Percentiles rank a stretch among this genome's conserved stretches.
Conservation (phyloP, 2,329 filamentous ascomycete species). For the Ilyonectria robusta region DNA sequence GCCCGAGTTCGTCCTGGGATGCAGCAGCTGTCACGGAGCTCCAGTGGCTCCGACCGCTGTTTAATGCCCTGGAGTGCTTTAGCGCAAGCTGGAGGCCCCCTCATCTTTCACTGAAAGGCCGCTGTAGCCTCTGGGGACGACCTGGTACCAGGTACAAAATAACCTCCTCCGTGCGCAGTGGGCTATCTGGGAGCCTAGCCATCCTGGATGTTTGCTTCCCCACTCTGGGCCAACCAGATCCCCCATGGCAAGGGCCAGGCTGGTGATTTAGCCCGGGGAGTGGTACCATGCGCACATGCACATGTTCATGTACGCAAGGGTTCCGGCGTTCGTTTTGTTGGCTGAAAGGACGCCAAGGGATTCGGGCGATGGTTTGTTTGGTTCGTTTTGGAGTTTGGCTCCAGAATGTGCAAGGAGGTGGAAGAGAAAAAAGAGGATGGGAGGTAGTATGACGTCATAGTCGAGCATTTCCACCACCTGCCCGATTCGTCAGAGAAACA, state of each 20-base stretch:
- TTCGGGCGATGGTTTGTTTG: conserved; percentile 6
- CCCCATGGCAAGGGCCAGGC: conserved; percentile 17
- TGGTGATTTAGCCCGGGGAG: conserved; percentile 18
- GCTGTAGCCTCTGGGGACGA: conserved; percentile 11
- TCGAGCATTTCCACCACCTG: conserved; percentile 21
- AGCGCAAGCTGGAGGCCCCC: conserved; percentile 2
- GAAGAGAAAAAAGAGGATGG: not conserved
- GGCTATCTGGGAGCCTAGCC: conserved; percentile 30
- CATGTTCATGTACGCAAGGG: conserved; percentile 16
- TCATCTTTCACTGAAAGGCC: conserved; percentile 12
- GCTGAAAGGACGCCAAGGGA: conserved; percentile 14
- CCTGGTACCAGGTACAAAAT: conserved; percentile 23
- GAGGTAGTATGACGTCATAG: conserved; percentile 24
- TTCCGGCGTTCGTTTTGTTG: conserved; percentile 10
- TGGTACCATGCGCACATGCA: conserved; percentile 22
- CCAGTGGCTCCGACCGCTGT: conserved; percentile 12
- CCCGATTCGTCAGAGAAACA: conserved; percentile 18
- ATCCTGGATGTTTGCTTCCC: conserved; percentile 5
- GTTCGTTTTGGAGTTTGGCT: conserved; percentile 3
- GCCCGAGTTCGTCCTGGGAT: not conserved
- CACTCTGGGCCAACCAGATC: conserved; percentile 37
- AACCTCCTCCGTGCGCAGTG: conserved; percentile 24
- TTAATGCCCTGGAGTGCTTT: conserved; percentile 26
- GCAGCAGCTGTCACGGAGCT: conserved; percentile 16
- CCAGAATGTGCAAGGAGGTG: not conserved